Conservation (phyloP, 108 stramenopile species). For the Fragilaria crotonensis region DNA sequence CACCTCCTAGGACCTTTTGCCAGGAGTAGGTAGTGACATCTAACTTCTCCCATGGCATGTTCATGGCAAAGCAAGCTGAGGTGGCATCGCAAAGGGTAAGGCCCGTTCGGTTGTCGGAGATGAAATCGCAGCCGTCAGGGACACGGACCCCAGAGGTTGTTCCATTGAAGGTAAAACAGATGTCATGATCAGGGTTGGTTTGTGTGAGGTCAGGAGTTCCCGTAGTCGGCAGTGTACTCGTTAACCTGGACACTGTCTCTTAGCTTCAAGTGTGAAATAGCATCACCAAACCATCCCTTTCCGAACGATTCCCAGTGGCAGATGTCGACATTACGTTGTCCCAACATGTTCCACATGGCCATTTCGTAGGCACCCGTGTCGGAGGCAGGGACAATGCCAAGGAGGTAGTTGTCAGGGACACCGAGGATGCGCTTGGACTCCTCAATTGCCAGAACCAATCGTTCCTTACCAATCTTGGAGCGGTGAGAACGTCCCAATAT, state of each 20-base stretch:
- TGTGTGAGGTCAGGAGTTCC: conserved; percentile 90
- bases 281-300: conserved; percentile 96
- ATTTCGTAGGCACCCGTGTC: conserved; percentile 99
- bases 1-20: conserved; percentile 99
- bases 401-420: conserved; percentile 91
- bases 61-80: conserved; percentile 98
- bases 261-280: conserved; percentile 86
- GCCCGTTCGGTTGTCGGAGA: conserved; percentile 88
- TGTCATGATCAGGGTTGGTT: conserved; percentile 88
- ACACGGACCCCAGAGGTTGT: conserved; percentile 98
- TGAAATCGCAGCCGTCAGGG: conserved; percentile 90
- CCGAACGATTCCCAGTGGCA: conserved; percentile 99
- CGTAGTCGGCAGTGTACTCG: conserved; percentile 93
- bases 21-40: conserved; percentile 99
- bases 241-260: conserved; percentile 74
- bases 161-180: conserved; percentile 99
- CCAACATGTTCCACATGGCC: conserved; percentile 99
- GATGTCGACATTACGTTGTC: conserved; percentile 88
- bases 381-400: conserved; percentile 97
- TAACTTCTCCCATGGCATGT: conserved; percentile 97
- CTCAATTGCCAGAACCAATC: conserved; percentile 89
- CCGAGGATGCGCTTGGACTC: conserved; percentile 90
- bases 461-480: conserved; percentile 95
- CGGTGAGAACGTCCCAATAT: conserved; percentile 95
- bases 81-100: conserved; percentile 97